Percentiles rank a stretch among this genome's conserved stretches.
phyloP scores from a whole-genome alignment of 192 early-diverging fungal genomes.

The Coemansia sp. region DNA sequence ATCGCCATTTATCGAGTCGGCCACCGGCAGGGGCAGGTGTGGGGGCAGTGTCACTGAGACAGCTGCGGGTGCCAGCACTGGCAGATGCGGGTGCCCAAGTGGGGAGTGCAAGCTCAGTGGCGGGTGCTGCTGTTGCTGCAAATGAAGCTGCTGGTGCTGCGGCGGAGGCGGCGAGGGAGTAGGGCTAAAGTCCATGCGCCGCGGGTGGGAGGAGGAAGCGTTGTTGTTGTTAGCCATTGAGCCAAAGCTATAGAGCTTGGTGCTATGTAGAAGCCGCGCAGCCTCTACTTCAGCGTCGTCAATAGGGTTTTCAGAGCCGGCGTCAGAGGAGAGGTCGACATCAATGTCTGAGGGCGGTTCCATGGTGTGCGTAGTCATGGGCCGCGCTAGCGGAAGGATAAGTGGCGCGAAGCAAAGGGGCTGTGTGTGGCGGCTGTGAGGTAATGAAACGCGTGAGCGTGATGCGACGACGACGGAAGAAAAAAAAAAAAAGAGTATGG shows the following conservation, averaged over 20 bases:
- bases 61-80: constrained; percentile 5
- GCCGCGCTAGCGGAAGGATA: constrained; percentile 6
- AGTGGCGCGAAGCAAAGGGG: constrained; percentile 3
- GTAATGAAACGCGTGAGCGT: constrained; percentile 32
- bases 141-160: constrained; percentile 4
- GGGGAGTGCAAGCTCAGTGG: constrained; percentile 6
- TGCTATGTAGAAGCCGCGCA: constrained; percentile 28
- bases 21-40: background rate
- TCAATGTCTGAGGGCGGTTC: constrained; percentile 52
- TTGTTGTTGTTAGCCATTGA: constrained; percentile 3
- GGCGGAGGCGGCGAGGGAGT: constrained; percentile 45
- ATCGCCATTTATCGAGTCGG: constrained; percentile 29
- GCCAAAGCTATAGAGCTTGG: constrained; percentile 37
- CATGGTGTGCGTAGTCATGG: constrained; percentile 54
- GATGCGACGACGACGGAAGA: constrained; percentile 2
- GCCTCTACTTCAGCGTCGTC: constrained; percentile 39
- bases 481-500: background rate
- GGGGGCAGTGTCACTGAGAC: background rate
- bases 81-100: background rate
- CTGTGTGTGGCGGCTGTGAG: constrained; percentile 33
- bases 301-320: constrained; percentile 29
- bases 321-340: constrained; percentile 51
- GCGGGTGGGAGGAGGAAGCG: constrained; percentile 5
- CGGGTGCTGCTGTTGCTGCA: constrained; percentile 11
- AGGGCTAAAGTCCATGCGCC: constrained; percentile 55